Conservation (phyloP, 192 early-diverging fungal species). For the Neocallimastix lanati region DNA sequence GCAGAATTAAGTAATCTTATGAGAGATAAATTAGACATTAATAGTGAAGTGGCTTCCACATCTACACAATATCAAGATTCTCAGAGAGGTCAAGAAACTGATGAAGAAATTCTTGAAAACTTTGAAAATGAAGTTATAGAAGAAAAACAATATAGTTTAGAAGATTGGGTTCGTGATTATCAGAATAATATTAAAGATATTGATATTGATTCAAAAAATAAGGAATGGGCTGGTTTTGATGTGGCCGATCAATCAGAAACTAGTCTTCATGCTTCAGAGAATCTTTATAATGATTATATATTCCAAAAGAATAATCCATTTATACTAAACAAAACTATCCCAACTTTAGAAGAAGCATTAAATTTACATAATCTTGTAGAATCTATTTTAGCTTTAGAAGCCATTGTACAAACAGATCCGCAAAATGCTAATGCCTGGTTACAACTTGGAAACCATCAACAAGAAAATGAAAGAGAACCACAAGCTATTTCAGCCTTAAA, state of each 20-base stretch:
- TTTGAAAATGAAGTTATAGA: neutral
- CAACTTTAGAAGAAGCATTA: slow-evolving; percentile 8
- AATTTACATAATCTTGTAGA: slow-evolving; percentile 56
- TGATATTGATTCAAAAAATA: neutral
- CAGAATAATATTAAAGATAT: neutral
- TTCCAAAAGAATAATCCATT: slow-evolving; percentile 66
- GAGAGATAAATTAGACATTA: neutral
- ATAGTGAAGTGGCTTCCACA: neutral
- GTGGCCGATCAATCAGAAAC: slow-evolving; percentile 18
- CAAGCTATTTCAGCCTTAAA: slow-evolving; percentile 77
- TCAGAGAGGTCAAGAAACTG: neutral
- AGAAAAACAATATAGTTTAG: neutral
- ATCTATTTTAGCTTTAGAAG: slow-evolving; percentile 79
- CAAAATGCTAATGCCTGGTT: slow-evolving; percentile 68
- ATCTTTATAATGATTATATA: slow-evolving; percentile 46
- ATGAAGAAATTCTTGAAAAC: neutral
- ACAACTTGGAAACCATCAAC: slow-evolving; percentile 71
- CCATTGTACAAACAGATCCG: slow-evolving; percentile 62
- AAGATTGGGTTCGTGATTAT: neutral
- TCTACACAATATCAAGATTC: neutral
- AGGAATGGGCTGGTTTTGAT: slow-evolving; percentile 36
- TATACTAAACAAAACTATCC: slow-evolving; percentile 14
- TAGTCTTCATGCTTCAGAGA: slow-evolving; percentile 15
- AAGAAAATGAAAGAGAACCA: slow-evolving; percentile 91
- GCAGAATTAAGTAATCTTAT: neutral